Evolutionary conservation across 441 rosid genomes (phyloP).

Genomic region (Raphanus hybrid): DNA sequence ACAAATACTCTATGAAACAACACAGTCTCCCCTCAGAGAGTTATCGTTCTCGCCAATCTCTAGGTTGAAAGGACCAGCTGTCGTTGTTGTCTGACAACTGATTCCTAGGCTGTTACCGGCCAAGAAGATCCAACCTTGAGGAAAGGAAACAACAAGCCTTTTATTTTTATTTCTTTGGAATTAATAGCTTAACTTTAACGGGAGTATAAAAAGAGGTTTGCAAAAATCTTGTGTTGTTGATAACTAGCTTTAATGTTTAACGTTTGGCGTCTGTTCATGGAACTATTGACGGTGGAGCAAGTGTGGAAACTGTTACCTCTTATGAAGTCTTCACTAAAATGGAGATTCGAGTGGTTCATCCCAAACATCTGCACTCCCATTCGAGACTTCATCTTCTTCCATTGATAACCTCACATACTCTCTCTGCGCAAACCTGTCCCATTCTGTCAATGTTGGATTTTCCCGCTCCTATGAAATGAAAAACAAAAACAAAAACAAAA

Average conservation of each 20-base stretch:
- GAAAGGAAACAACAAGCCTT: not conserved
- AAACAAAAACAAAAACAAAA: not conserved
- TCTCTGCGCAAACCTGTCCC: constrained; percentile 65
- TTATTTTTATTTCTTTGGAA: not conserved
- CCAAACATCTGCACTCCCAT: constrained; percentile 76
- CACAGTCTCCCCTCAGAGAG: not conserved
- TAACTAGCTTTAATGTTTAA: too few species aligned
- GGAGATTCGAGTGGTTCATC: constrained; percentile 73
- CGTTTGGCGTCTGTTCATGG: too few species aligned
- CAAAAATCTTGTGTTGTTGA: too few species aligned
- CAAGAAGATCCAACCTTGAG: constrained; percentile 4
- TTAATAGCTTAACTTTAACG: too few species aligned
- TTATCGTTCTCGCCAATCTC: not conserved
- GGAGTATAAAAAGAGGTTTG: too few species aligned
- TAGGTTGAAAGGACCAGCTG: not conserved
- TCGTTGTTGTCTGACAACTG: not conserved
- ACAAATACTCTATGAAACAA: constrained; percentile 7
- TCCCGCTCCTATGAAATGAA: constrained; percentile 49
- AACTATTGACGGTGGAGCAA: not conserved
- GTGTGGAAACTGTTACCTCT: constrained; percentile 21
- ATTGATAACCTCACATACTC: constrained; percentile 69
- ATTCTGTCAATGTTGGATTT: constrained; percentile 62
- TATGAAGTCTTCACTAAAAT: constrained; percentile 39
- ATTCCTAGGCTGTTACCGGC: not conserved
- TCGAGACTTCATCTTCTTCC: constrained; percentile 72